phyloP scores from a whole-genome alignment of 129 eudicot genomes.

The Lactuca sativa region DNA sequence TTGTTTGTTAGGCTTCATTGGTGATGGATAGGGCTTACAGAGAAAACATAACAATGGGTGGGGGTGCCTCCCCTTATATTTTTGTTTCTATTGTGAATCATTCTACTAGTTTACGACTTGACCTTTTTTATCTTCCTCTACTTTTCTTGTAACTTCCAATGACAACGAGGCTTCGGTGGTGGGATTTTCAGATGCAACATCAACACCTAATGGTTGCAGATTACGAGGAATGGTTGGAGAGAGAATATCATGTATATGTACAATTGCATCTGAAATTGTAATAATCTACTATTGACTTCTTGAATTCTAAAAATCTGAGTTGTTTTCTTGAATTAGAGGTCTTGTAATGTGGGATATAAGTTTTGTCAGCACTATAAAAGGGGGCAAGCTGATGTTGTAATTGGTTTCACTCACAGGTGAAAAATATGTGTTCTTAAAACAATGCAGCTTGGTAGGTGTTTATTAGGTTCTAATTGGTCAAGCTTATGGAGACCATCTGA shows the following conservation, averaged over 20 bases:
- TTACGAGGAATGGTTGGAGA: slow-evolving; percentile 67
- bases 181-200: background rate
- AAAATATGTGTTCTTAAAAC: slow-evolving; percentile 39
- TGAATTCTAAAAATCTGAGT: background rate
- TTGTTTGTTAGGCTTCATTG: no score
- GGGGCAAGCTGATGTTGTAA: slow-evolving; percentile 46
- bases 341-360: slow-evolving; percentile 64
- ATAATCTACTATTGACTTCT: background rate
- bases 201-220: background rate
- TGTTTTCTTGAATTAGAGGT: slow-evolving; percentile 30
- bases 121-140: slow-evolving; percentile 16
- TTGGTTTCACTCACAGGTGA: slow-evolving; percentile 38
- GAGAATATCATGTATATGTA: slow-evolving; percentile 50
- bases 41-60: no score
- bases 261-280: background rate
- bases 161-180: slow-evolving; percentile 5
- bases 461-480: no score
- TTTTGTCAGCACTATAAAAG: slow-evolving; percentile 28
- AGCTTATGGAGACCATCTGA: no score
- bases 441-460: slow-evolving; percentile 34
- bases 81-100: slow-evolving; percentile 26
- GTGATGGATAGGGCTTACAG: no score
- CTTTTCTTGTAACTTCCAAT: background rate
- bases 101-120: slow-evolving; percentile 47
- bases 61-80: no score